Percentiles rank a stretch among this genome's conserved stretches.
Conservation (phyloP, 2,329 filamentous ascomycete species). For the Phaeosphaeriaceae sp. region DNA sequence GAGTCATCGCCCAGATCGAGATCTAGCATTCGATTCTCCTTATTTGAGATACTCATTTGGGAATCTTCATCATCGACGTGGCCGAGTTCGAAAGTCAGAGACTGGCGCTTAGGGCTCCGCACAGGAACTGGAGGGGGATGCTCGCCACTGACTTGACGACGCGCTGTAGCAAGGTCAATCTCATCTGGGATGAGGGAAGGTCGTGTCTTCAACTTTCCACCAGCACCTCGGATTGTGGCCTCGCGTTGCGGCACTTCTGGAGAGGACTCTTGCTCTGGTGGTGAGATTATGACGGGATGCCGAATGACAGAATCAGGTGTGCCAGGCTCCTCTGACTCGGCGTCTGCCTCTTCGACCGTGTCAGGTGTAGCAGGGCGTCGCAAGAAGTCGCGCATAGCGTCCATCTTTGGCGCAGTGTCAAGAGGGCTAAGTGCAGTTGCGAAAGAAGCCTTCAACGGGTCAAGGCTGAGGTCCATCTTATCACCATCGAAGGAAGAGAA, state of each 20-base stretch:
- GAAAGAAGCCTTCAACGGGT: conserved; percentile 59
- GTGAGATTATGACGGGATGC: conserved; percentile 63
- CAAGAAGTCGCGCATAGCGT: conserved; percentile 48
- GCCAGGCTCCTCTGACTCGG: conserved; percentile 67
- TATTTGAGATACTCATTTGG: conserved; percentile 37
- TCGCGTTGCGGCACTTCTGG: conserved; percentile 78
- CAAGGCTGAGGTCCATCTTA: conserved; percentile 63
- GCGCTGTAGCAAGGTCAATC: conserved; percentile 82
- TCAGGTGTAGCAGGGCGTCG: conserved; percentile 61
- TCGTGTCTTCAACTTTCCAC: conserved; percentile 86
- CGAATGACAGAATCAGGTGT: conserved; percentile 93
- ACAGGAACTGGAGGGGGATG: conserved; percentile 54
- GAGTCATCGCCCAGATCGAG: conserved; percentile 75
- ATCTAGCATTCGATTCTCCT: conserved; percentile 67
- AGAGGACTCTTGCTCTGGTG: conserved; percentile 56
- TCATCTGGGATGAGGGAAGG: conserved; percentile 89
- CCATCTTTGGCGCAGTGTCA: conserved; percentile 45
- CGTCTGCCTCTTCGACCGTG: conserved; percentile 26
- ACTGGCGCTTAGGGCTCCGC: conserved; percentile 47
- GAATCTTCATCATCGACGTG: conserved; percentile 43
- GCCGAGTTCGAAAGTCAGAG: conserved; percentile 41
- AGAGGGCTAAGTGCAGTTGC: conserved; percentile 37
- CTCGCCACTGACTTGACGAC: conserved; percentile 83
- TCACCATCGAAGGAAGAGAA: conserved; percentile 59
- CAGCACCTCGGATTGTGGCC: conserved; percentile 88